Evolutionary conservation across 768 basidiomycete species (phyloP), one percentile per base, ranked within the genome.

Genomic region (Suillus sp.): DNA sequence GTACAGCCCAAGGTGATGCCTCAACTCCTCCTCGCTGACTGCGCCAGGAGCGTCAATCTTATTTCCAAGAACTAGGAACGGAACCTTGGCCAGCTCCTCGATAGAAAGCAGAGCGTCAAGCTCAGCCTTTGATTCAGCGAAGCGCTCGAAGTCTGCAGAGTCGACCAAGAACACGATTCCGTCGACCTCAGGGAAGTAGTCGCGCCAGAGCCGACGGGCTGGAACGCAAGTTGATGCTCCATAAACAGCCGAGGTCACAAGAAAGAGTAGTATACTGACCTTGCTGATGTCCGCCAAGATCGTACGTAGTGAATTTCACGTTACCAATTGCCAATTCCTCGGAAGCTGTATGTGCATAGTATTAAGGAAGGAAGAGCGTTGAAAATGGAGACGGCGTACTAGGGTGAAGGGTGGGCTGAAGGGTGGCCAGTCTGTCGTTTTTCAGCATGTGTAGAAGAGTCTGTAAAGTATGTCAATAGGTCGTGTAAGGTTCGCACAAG

Each of bases 151-250:
- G 82, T 99, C 97, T 66, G 95, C 95, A 68, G 89, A 92, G 80
- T 99, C 97, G 64, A 99, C 96, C 63, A 99, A 84, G 87, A 99
- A 99, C 73, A 99, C 89, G 71, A 99, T 98, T 20, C 95, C 96
- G 71, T 99, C 95, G 48, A 99, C 97, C 77, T 99, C 97, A 57
- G 97, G 97, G 89, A 99, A 99, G 81, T 99, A 99, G 78, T 99
- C 96, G 63, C 95, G 89, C 97, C 97, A 99, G 75, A 99, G 90
- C 69, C 97, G 93, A 69, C 97, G 96, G 60, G 97, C 97, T 87
- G 32, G 30, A 48, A 47, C 35, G 42, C 34, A 61, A 48, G 42
- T 61, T 14, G 13, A 3, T 47, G 3, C 34, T 48, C 51, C 30
- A 32, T 43, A 60, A 32, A n/a, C 56, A 27, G 57, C 30, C 10